A percentile compares a stretch with the other conserved stretches of the same genome.
Evolutionary conservation across 2,329 filamentous ascomycete species (phyloP).

Genomic region (Colletotrichum viniferum): DNA sequence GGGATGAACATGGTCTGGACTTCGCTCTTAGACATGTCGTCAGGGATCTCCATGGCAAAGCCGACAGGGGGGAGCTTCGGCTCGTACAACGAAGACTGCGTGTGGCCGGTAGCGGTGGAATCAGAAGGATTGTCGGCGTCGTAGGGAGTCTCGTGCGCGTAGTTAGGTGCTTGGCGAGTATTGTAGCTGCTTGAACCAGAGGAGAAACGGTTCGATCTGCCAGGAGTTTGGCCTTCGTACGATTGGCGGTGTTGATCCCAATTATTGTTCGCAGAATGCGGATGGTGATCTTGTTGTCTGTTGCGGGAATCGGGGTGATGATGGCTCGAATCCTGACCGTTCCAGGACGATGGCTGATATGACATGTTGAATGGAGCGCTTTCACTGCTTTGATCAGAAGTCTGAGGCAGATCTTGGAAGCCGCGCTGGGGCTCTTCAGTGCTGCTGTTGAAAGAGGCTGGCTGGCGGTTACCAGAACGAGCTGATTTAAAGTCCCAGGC

Average conservation of each 20-base stretch:
- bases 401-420: neutral
- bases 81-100: neutral
- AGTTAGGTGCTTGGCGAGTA: neutral
- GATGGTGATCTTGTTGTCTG: neutral
- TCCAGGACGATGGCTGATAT: neutral
- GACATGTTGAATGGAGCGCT: neutral
- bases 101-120: neutral
- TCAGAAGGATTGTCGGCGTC: neutral
- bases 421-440: neutral
- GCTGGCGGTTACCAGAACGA: neutral
- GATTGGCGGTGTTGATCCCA: neutral
- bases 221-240: neutral
- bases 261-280: neutral
- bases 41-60: conserved; percentile 16
- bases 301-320: neutral
- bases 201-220: neutral
- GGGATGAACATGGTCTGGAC: conserved; percentile 17
- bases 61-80: neutral
- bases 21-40: conserved; percentile 11
- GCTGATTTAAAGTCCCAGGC: neutral
- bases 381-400: neutral
- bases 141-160: neutral
- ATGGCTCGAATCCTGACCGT: neutral
- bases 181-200: neutral
- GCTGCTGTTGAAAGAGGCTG: neutral